phyloP scores from a whole-genome alignment of 768 basidiomycete species.

The Podaxis sp. region DNA sequence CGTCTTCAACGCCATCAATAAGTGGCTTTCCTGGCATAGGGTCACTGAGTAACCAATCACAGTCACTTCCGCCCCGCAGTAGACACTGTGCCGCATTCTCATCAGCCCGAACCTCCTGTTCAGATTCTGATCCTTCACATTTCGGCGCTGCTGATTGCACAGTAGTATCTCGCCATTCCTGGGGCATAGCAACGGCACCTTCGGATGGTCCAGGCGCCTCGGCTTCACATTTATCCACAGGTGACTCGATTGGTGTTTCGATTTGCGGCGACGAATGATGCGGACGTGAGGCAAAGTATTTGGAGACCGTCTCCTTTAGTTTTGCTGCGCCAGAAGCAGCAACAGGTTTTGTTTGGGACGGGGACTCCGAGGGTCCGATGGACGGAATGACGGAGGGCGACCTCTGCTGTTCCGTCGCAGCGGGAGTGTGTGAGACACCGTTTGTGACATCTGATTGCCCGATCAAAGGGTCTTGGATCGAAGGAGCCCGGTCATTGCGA shows the following conservation, averaged over 20 bases:
- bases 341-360: neutral
- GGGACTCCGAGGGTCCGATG: slow-evolving; percentile 11
- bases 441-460: neutral
- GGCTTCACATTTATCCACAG: neutral
- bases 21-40: neutral
- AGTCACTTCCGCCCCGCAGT: neutral
- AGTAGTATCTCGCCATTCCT: neutral
- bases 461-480: neutral
- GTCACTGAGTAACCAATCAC: slow-evolving; percentile 11
- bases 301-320: neutral
- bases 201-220: neutral
- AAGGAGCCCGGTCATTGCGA: neutral
- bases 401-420: neutral
- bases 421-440: neutral
- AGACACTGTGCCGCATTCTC: neutral
- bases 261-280: neutral
- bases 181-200: neutral
- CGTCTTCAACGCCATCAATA: neutral
- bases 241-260: neutral
- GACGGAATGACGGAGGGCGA: slow-evolving; percentile 1
- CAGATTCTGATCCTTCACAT: neutral
- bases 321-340: too few species aligned
- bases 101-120: neutral
- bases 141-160: neutral
- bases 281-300: neutral